Evolutionary conservation across 2,329 filamentous ascomycete species (phyloP).

Genomic region (Stagonosporopsis vannaccii): DNA sequence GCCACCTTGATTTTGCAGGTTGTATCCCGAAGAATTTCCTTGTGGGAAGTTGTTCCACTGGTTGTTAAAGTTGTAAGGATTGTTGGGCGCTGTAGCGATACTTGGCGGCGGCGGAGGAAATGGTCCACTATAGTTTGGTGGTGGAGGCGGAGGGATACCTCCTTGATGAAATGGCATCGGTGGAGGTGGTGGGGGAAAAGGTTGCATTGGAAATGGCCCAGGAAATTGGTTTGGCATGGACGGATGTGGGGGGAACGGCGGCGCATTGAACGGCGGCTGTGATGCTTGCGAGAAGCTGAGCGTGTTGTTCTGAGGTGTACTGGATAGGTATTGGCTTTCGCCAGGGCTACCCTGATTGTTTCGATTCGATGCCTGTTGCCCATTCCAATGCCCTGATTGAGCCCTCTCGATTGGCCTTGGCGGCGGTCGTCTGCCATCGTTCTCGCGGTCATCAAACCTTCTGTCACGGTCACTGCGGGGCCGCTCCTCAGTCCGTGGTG

Average conservation of each 20-base stretch:
- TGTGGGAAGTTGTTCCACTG: conserved; percentile 22
- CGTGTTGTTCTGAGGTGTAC: conserved; percentile 11
- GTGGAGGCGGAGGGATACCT: conserved; percentile 34
- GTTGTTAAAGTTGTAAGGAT: conserved; percentile 20
- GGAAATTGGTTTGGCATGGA: conserved; percentile 27
- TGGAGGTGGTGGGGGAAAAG: conserved; percentile 31
- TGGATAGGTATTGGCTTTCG: conserved; percentile 17
- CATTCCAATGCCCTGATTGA: conserved; percentile 21
- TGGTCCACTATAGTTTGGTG: conserved; percentile 32
- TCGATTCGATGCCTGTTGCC: conserved; percentile 9
- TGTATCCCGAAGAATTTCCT: conserved; percentile 18
- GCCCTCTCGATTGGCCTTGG: conserved; percentile 16
- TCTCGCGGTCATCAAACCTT: conserved; percentile 16
- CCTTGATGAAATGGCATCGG: conserved; percentile 27
- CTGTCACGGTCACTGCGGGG: conserved; percentile 17
- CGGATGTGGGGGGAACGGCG: conserved; percentile 28
- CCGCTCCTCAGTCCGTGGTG: conserved; percentile 18
- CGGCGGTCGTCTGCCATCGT: conserved; percentile 19
- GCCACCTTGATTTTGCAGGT: conserved; percentile 6
- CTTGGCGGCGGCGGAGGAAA: conserved; percentile 32
- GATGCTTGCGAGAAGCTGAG: conserved; percentile 20
- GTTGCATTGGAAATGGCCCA: conserved; percentile 27
- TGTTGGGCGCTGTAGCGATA: conserved; percentile 24
- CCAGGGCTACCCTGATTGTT: conserved; percentile 9
- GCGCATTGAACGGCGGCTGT: conserved; percentile 26